Base-by-base conservation (phyloP, 75 land plant species). In the Picea sitchensis region DNA sequence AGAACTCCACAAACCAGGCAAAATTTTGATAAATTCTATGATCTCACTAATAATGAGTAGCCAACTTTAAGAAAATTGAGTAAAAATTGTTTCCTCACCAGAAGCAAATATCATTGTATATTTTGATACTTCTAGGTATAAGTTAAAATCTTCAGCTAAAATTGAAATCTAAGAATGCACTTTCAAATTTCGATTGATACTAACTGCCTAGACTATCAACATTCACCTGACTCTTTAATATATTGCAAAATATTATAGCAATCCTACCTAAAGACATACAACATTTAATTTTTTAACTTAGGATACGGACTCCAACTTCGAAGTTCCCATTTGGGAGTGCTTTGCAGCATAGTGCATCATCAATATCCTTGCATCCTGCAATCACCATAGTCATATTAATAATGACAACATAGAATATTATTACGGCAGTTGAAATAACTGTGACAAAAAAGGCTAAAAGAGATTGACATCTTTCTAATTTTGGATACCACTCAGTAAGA, bases 301-400 rank as follows among this genome's bases (percentile, higher is more conserved):
- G 99, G 99, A 97, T 97, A 97, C 99, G 99, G 73, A 97, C 98
- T 86, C 99, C 99, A 63, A 97, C 98, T 90, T 91, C 94, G 88
- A 79, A 97, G 78, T 90, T 91, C 68, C 99, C 99, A 87, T 86
- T 89, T 73, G 94, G 87, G 80, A 95, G 90, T 31, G 79, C 14
- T 80, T 89, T 93, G 79, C 99, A 97, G 74, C 95, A 91, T 59
- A 97, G 82, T 56, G 99, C 99, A 91, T 97, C 99, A 91, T 97
- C 99, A 86, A 97, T 97, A 85, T 97, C 99, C 82, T 81, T 95
- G 88, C 99, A 97, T 31, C 99, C 99, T 97, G 86, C 83, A 90
- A n/a, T 36, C 75, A 69, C 36, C 57, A 83, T 14, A 36, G 9
- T 78, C 76, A 38, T 21, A 11, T 57, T 18, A 26, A 11, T 38